Evolutionary conservation across 2,329 filamentous ascomycete genomes (phyloP).

Genomic region (Arachnopeziza araneosa): DNA sequence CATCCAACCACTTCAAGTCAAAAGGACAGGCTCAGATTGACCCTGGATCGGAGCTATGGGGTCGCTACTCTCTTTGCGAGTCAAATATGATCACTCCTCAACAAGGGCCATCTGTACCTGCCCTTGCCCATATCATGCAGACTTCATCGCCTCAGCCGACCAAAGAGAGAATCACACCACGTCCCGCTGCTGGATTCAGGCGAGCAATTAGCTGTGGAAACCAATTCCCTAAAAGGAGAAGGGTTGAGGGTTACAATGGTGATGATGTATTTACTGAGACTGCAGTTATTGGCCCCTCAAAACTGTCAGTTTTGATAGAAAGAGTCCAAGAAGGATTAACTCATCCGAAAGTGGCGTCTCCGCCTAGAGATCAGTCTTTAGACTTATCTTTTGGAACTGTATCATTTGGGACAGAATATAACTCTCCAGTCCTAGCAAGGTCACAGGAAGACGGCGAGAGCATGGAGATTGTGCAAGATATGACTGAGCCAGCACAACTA

Average conservation of each 20-base stretch:
- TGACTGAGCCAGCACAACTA: background rate
- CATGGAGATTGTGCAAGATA: background rate
- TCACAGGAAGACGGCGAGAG: background rate
- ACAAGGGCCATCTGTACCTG: conserved; percentile 39
- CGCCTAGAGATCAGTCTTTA: background rate
- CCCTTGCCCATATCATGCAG: conserved; percentile 59
- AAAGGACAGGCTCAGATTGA: conserved; percentile 49
- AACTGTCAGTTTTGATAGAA: conserved; percentile 57
- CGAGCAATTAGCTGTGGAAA: conserved; percentile 64
- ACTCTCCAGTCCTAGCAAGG: background rate
- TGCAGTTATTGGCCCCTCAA: conserved; percentile 45
- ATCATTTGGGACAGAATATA: background rate
- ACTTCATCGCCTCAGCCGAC: conserved; percentile 64
- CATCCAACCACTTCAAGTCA: conserved; percentile 30
- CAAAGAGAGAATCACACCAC: conserved; percentile 36
- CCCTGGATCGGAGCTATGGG: conserved; percentile 71
- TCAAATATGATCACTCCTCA: conserved; percentile 27
- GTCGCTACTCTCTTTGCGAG: conserved; percentile 57
- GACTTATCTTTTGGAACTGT: background rate
- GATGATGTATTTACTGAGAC: conserved; percentile 29
- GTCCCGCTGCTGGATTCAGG: conserved; percentile 47
- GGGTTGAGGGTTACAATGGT: conserved; percentile 40
- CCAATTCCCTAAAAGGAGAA: conserved; percentile 67
- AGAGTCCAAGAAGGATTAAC: conserved; percentile 51
- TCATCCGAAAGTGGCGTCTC: conserved; percentile 26